These are phyloP conservation scores for Bimuria novae-zelandiae DNA, from an alignment of 2,329 filamentous ascomycete species.

Conservation along the genomic window DNA sequence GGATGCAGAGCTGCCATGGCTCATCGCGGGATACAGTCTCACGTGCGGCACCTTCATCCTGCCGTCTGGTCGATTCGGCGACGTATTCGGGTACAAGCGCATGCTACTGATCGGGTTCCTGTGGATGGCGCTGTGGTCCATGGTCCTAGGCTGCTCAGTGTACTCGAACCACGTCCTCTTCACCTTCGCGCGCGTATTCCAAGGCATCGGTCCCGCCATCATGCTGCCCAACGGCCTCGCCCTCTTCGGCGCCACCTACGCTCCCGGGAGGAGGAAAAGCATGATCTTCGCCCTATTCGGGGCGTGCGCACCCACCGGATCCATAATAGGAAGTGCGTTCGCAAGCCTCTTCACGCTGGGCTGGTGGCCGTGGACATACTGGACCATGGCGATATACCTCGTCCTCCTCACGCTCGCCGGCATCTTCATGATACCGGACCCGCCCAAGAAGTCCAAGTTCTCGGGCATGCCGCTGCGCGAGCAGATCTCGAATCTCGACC, in stretches of 20 bases:
- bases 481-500: conserved; percentile 46
- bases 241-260: conserved; percentile 63
- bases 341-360: conserved; percentile 47
- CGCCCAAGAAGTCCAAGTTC: conserved; percentile 1
- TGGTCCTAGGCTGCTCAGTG: conserved; percentile 51
- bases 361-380: conserved; percentile 61
- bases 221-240: conserved; percentile 67
- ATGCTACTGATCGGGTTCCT: conserved; percentile 55
- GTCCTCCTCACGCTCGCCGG: conserved; percentile 37
- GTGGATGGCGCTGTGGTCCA: conserved; percentile 56
- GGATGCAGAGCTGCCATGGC: conserved; percentile 51
- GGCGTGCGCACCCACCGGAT: conserved; percentile 50
- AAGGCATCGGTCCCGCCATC: conserved; percentile 65
- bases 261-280: conserved; percentile 61
- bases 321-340: conserved; percentile 48
- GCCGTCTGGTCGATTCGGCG: conserved; percentile 51
- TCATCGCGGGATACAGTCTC: conserved; percentile 50
- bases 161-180: conserved; percentile 47
- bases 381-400: conserved; percentile 49
- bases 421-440: background rate
- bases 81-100: conserved; percentile 56
- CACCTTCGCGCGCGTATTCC: conserved; percentile 42
- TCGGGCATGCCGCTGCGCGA: conserved; percentile 11
- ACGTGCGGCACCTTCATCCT: conserved; percentile 54
- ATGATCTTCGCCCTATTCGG: conserved; percentile 63